A percentile compares a stretch with the other conserved stretches of the same genome.
phyloP scores from a whole-genome alignment of 2,329 filamentous ascomycete species.

The Keithomyces neogunnii region DNA sequence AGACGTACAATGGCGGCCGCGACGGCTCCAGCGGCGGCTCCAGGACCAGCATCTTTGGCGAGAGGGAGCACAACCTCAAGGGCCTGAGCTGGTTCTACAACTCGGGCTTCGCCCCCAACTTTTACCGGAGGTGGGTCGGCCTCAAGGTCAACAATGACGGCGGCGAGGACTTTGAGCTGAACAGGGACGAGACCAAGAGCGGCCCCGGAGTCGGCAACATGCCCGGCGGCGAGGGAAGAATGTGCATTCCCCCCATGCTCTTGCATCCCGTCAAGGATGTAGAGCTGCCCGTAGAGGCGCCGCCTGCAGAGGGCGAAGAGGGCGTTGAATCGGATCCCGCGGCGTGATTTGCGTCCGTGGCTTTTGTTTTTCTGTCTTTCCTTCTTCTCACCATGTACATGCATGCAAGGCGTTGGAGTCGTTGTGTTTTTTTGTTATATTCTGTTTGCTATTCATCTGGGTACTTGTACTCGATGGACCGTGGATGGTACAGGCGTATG shows the following conservation, averaged over 20 bases:
- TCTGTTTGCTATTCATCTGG: too few relatives aligned
- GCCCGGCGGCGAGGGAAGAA: slow-evolving; percentile 67
- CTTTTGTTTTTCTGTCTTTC: background rate
- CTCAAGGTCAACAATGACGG: slow-evolving; percentile 71
- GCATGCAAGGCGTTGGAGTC: slow-evolving; percentile 3
- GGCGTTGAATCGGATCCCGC: slow-evolving; percentile 35
- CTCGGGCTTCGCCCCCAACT: slow-evolving; percentile 67
- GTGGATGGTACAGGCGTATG: too few relatives aligned
- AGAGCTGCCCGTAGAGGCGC: slow-evolving; percentile 53
- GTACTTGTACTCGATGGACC: too few relatives aligned
- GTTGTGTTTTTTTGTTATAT: background rate
- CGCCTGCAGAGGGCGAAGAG: slow-evolving; percentile 37
- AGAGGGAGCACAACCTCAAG: slow-evolving; percentile 80
- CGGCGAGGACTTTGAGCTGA: slow-evolving; percentile 66
- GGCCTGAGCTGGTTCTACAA: slow-evolving; percentile 92
- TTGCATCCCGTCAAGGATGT: slow-evolving; percentile 82
- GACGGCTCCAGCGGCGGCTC: slow-evolving; percentile 70
- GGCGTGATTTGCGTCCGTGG: slow-evolving; percentile 14
- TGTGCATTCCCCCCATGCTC: slow-evolving; percentile 87
- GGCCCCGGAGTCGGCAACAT: slow-evolving; percentile 41
- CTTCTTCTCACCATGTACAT: slow-evolving; percentile 1
- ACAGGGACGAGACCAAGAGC: slow-evolving; percentile 42
- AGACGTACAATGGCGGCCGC: slow-evolving; percentile 70
- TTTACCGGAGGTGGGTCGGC: slow-evolving; percentile 83
- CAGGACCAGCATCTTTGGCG: slow-evolving; percentile 65